Evolutionary conservation across 305 asterid genomes (phyloP).

Genomic region (Fraxinus ornus): DNA sequence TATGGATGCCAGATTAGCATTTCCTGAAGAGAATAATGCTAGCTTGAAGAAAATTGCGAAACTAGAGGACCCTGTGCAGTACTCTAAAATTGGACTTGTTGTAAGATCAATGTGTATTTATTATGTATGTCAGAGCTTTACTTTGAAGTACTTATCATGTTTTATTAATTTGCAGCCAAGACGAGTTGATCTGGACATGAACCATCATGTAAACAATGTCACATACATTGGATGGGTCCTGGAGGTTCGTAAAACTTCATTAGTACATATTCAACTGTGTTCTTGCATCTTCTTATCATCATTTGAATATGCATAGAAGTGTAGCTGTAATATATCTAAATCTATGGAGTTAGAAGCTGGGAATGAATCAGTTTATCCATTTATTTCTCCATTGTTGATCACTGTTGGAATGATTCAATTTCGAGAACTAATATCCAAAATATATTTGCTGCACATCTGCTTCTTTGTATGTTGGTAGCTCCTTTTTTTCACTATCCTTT

Average conservation of each 20-base stretch:
- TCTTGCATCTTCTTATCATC: not conserved
- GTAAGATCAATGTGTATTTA: constrained; percentile 38
- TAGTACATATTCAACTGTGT: constrained; percentile 10
- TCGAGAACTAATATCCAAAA: not conserved
- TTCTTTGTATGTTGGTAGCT: not conserved
- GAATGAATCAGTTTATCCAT: not conserved
- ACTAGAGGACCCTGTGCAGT: constrained; percentile 43
- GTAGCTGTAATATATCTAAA: not conserved
- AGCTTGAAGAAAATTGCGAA: constrained; percentile 88
- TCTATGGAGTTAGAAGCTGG: not conserved
- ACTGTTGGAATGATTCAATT: not conserved
- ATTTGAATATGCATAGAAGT: not conserved
- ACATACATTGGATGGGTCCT: constrained; percentile 96
- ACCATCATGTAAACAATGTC: constrained; percentile 88
- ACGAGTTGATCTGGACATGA: constrained; percentile 95
- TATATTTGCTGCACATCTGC: not conserved
- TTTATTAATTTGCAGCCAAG: constrained; percentile 58
- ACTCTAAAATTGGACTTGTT: constrained; percentile 66
- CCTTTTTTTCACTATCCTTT: not conserved
- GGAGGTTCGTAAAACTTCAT: constrained; percentile 61
- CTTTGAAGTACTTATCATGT: constrained; percentile 9
- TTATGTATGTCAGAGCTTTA: not conserved
- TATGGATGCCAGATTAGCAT: constrained; percentile 61
- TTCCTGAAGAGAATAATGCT: constrained; percentile 89
- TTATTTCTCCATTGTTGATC: not conserved